phyloP scores from a whole-genome alignment of 805 yeast species.

The Yamadazyma laniorum region DNA sequence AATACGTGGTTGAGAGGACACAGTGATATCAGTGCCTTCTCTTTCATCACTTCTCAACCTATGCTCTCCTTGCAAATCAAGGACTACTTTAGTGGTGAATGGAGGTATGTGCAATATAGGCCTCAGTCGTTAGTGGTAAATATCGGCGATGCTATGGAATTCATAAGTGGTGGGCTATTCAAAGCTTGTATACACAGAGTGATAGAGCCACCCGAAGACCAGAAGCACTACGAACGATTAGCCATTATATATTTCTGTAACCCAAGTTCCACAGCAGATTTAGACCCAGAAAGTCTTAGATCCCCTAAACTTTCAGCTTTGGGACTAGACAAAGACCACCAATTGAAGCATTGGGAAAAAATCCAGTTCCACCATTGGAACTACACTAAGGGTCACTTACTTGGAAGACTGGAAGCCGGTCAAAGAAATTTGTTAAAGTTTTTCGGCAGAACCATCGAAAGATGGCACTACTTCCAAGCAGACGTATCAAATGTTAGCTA shows the following conservation, averaged over 20 bases:
- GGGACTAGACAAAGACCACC: conserved; percentile 26
- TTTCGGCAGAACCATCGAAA: conserved; percentile 21
- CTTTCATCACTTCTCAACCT: conserved; percentile 42
- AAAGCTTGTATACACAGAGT: conserved; percentile 48
- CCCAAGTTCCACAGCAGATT: conserved; percentile 31
- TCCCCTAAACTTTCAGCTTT: conserved; percentile 37
- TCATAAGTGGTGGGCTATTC: conserved; percentile 46
- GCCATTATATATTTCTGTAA: conserved; percentile 44
- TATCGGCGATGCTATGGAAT: conserved; percentile 42
- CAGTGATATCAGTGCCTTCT: conserved; percentile 42
- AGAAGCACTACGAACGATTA: conserved; percentile 32
- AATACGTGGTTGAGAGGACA: conserved; percentile 49
- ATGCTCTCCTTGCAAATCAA: conserved; percentile 40
- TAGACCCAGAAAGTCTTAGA: conserved; percentile 42
- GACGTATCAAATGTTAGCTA: background rate
- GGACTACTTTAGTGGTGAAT: conserved; percentile 34
- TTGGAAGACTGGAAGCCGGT: conserved; percentile 21
- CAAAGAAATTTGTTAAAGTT: conserved; percentile 16
- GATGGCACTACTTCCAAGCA: conserved; percentile 19
- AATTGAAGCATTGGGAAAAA: conserved; percentile 32
- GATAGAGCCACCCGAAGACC: conserved; percentile 46
- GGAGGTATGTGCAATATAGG: conserved; percentile 41
- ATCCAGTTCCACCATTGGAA: conserved; percentile 43
- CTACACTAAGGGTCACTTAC: conserved; percentile 19
- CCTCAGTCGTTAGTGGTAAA: conserved; percentile 41